Percentiles rank a stretch among this genome's conserved stretches.
Evolutionary conservation across 1,284 basidiomycete genomes (phyloP).

Genomic region (Cronartium ribicola): DNA sequence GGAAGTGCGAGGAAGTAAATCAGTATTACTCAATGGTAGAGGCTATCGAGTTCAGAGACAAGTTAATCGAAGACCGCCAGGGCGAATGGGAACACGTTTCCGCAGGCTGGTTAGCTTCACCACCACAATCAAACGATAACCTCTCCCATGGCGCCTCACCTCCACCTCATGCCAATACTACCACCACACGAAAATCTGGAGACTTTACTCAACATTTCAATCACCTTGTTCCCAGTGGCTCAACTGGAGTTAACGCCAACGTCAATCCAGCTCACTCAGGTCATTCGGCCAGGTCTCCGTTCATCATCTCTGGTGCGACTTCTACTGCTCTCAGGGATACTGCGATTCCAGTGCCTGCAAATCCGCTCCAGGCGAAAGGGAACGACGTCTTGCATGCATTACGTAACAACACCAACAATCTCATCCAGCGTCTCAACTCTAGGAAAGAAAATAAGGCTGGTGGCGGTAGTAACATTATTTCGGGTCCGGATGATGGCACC

Average conservation of each 20-base stretch:
- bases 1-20: constrained; percentile 40
- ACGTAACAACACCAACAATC: constrained; percentile 36
- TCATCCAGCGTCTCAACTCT: constrained; percentile 40
- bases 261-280: background rate
- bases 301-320: constrained; percentile 41
- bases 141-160: background rate
- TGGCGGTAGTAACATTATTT: background rate
- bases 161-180: background rate
- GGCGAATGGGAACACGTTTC: constrained; percentile 39
- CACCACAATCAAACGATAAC: constrained; percentile 2
- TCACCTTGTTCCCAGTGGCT: too few relatives aligned
- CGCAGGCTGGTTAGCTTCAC: background rate
- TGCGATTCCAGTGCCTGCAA: constrained; percentile 28
- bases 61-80: constrained; percentile 33
- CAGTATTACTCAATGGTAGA: constrained; percentile 24
- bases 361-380: constrained; percentile 37
- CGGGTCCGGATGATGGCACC: constrained; percentile 8
- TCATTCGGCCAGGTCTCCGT: constrained; percentile 3
- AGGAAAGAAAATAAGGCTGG: constrained; percentile 26
- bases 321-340: constrained; percentile 40
- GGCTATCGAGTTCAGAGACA: constrained; percentile 28
- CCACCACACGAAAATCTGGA: background rate
- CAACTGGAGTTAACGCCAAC: background rate
- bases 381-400: constrained; percentile 39
- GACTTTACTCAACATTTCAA: background rate